Evolutionary conservation across 1,284 basidiomycete species (phyloP), one percentile per base, ranked within the genome.

Genomic region (Acaromyces ingoldii): DNA sequence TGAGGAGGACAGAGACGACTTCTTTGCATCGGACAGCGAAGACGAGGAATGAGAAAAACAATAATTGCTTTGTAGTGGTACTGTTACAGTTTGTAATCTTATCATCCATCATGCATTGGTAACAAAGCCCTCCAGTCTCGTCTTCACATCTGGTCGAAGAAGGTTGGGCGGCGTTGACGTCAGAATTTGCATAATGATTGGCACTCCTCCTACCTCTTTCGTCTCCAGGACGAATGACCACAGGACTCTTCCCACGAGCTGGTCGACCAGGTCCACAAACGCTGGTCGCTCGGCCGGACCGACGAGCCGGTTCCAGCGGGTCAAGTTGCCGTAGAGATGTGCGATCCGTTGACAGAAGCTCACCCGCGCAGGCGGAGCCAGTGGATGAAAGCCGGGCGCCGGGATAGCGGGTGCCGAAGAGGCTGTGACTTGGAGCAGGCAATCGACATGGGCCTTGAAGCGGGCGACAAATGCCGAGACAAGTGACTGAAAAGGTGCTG

Each of bases 401-500:
- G 25, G 25, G 24, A 36, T 21, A 19, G 17, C 15, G 7, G 30
- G 31, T 13, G 45, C 4, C 4, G 28, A 11, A 47, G 45, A n/a
- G n/a, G n/a, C n/a, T n/a, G n/a, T n/a, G n/a, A n/a, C n/a, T n/a
- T n/a, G n/a, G n/a, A 65, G 39, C 6, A 55, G 37, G 1, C 29
- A 33, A 1, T 56, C 31, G 24, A 56, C 49, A 9, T 1, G 17
- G 4, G 19, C 6, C 6, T 36, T 28, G 41, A 53, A 59, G 6
- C 34, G 37, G 2, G 24, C 37, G 7, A 62, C 10, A 28, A 51
- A 60, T 15, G 55, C 34, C 2, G 51, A 49, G 1, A 58, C 39
- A 11, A 67, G 36, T 19, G 51, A 53, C 28, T 53, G 47, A 36
- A 50, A 59, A 28, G 55, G 54, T n/a, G 39, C 53, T 26, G 54